A percentile compares a stretch with the other conserved stretches of the same genome.
These are phyloP conservation scores for Penicillium egyptiacum DNA, from an alignment of 495 filamentous ascomycete genomes.

Conservation along the genomic window DNA sequence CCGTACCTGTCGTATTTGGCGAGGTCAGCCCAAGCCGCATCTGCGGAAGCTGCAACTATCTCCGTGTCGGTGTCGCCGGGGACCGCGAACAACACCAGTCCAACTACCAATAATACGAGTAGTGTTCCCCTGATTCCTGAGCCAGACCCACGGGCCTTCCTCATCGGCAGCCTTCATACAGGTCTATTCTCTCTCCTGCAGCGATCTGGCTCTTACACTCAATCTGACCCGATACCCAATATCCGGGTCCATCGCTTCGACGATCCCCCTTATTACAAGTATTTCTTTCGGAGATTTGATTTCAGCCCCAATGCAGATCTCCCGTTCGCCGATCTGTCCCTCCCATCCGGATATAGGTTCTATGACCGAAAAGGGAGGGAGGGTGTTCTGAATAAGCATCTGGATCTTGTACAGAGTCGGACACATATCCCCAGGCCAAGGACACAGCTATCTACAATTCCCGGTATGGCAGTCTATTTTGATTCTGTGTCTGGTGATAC, in stretches of 20 bases:
- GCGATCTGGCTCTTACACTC: conserved; percentile 15
- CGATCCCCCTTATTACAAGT: conserved; percentile 37
- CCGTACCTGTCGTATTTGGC: conserved; percentile 27
- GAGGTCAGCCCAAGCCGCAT: neutral
- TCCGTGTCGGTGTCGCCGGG: neutral
- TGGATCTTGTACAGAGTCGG: conserved; percentile 40
- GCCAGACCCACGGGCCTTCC: conserved; percentile 33
- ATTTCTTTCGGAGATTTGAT: conserved; percentile 26
- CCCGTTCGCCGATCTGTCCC: conserved; percentile 3
- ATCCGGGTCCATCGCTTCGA: conserved; percentile 39
- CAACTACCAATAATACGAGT: conserved; percentile 1
- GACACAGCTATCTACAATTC: conserved; percentile 32
- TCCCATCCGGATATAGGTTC: conserved; percentile 38
- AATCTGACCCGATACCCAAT: conserved; percentile 14
- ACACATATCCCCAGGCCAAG: conserved; percentile 41
- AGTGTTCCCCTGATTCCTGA: conserved; percentile 26
- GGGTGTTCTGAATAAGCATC: conserved; percentile 30
- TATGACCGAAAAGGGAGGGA: conserved; percentile 21
- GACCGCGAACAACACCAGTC: neutral
- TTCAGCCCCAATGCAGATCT: conserved; percentile 16
- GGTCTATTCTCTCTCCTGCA: conserved; percentile 29
- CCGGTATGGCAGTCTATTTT: conserved; percentile 38
- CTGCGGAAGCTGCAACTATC: conserved; percentile 7
- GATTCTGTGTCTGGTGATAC: conserved; percentile 6
- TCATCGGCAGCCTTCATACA: conserved; percentile 38